These are phyloP conservation scores for Saccharomyces hybrid DNA, from an alignment of 1,139 yeast species.

Conservation along the genomic window DNA sequence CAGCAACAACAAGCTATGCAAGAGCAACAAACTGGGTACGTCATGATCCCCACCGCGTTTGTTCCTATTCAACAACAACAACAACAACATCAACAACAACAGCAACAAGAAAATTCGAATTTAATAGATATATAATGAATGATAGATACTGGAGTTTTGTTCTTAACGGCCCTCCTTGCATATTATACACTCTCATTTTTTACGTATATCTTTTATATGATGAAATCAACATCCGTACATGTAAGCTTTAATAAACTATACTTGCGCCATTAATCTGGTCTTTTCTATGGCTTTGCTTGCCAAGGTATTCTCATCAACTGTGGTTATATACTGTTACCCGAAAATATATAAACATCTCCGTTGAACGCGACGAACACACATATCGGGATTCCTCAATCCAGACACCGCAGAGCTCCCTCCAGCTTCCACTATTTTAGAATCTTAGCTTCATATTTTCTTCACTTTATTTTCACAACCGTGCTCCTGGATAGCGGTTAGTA, in stretches of 20 bases:
- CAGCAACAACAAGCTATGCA: slow-evolving; percentile 10
- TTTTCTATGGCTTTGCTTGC: no score
- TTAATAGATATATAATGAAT: slow-evolving; percentile 1
- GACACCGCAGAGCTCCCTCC: neutral
- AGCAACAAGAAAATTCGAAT: slow-evolving; percentile 3
- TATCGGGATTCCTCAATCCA: slow-evolving; percentile 1
- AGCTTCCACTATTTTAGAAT: neutral
- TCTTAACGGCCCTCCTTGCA: neutral
- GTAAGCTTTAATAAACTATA: neutral
- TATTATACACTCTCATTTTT: neutral
- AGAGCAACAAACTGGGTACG: slow-evolving; percentile 3
- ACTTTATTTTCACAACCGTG: neutral
- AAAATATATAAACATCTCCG: no score
- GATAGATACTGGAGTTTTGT: slow-evolving; percentile 4
- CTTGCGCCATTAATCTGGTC: no score
- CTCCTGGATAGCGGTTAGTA: neutral
- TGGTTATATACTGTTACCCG: no score
- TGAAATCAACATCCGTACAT: neutral
- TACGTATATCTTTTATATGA: neutral
- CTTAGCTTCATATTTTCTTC: neutral
- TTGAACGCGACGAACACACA: no score
- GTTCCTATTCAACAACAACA: slow-evolving; percentile 3
- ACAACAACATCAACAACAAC: slow-evolving; percentile 1
- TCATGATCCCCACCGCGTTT: neutral
- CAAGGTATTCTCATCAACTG: no score